Evolutionary conservation across 2,329 filamentous ascomycete genomes (phyloP).

Genomic region (Bertia moriformis): DNA sequence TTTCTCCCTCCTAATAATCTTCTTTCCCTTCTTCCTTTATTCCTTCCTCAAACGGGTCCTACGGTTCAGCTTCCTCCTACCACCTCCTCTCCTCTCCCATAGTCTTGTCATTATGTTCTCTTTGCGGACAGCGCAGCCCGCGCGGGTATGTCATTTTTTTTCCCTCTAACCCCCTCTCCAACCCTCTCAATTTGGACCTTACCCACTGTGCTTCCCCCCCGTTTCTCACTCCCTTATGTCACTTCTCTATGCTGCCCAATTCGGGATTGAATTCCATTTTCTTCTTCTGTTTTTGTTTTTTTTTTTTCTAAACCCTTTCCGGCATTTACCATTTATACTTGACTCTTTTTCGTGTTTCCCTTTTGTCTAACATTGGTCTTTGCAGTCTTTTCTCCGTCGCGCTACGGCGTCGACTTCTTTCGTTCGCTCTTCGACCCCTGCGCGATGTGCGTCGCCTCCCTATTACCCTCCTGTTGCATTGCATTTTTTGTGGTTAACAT

Average conservation of each 20-base stretch:
- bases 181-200: constrained; percentile 1
- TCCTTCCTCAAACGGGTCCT: not conserved
- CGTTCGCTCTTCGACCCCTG: not conserved
- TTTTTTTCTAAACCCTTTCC: no score
- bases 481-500: constrained; percentile 13
- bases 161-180: constrained; percentile 2
- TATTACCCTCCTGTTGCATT: constrained; percentile 12
- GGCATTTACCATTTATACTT: no score
- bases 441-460: constrained; percentile 2
- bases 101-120: constrained; percentile 20
- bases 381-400: not conserved
- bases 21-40: not conserved
- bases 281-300: not conserved
- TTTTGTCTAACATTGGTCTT: no score
- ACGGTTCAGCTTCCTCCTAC: constrained; percentile 4
- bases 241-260: no score
- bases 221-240: no score
- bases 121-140: constrained; percentile 19
- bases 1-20: not conserved
- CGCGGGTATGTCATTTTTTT: constrained; percentile 16
- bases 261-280: not conserved
- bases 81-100: constrained; percentile 7
- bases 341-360: no score
- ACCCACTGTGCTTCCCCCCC: no score
- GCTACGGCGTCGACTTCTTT: not conserved